A percentile compares a stretch with the other conserved stretches of the same genome.
Conservation (phyloP, 257 asterid species). For the Oldenlandia corymbosa region DNA sequence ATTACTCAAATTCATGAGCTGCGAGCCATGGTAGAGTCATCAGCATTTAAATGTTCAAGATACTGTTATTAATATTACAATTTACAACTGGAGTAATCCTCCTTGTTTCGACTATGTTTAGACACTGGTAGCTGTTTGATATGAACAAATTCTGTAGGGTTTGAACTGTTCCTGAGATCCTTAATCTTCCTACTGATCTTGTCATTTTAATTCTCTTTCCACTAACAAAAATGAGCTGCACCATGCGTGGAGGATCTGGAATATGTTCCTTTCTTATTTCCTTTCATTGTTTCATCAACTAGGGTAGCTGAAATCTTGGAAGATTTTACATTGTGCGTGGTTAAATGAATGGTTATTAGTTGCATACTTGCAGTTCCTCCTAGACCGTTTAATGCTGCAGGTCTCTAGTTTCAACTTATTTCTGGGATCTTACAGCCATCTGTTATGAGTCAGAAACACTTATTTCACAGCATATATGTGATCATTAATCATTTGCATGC, state of each 20-base stretch:
- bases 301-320: not conserved
- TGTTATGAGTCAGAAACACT: not conserved
- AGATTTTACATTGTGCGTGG: not conserved
- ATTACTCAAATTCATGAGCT: too few relatives aligned
- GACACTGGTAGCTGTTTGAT: too few relatives aligned
- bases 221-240: not conserved
- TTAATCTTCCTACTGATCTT: not conserved
- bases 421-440: not conserved
- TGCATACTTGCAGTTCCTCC: not conserved
- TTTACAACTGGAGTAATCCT: too few relatives aligned
- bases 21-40: too few relatives aligned
- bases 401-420: not conserved
- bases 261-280: not conserved
- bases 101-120: too few relatives aligned
- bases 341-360: not conserved
- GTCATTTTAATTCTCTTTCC: not conserved
- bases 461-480: not conserved
- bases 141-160: too few relatives aligned
- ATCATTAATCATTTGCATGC: constrained; percentile 26
- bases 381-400: not conserved
- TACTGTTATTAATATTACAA: too few relatives aligned
- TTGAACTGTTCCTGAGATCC: too few relatives aligned
- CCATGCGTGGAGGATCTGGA: not conserved
- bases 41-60: not conserved
- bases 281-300: not conserved